phyloP scores from a whole-genome alignment of 306 rosid genomes.

The Malus asiatica region DNA sequence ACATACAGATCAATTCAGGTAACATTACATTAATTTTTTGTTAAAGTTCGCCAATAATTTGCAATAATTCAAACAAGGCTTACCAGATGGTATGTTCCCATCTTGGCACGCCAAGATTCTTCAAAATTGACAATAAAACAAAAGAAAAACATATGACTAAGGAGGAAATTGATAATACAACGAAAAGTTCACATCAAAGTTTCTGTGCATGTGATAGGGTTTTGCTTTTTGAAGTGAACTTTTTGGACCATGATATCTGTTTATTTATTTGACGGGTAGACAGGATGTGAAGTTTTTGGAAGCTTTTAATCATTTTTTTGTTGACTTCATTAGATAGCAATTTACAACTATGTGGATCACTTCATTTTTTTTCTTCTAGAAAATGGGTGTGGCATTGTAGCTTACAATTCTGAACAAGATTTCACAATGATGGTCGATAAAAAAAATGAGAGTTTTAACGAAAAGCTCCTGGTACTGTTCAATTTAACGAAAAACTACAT shows the following conservation, averaged over 20 bases:
- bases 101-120: constrained; percentile 6
- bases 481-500: too few relatives aligned
- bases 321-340: not conserved
- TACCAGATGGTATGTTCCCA: not conserved
- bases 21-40: constrained; percentile 7
- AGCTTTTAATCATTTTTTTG: not conserved
- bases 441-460: too few relatives aligned
- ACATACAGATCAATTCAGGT: constrained; percentile 78
- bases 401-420: not conserved
- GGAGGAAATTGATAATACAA: not conserved
- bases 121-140: not conserved
- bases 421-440: not conserved
- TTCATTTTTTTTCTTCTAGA: not conserved
- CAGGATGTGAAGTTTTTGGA: not conserved
- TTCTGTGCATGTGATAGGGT: not conserved
- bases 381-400: not conserved
- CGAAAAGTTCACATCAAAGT: not conserved
- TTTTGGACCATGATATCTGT: not conserved
- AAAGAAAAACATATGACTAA: not conserved
- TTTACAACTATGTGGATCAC: not conserved
- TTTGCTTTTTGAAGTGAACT: not conserved
- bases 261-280: not conserved
- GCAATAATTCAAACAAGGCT: constrained; percentile 1
- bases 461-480: too few relatives aligned
- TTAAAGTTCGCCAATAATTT: not conserved